Conservation (phyloP, 768 basidiomycete species). For the Macrolepiota dolichaula region DNA sequence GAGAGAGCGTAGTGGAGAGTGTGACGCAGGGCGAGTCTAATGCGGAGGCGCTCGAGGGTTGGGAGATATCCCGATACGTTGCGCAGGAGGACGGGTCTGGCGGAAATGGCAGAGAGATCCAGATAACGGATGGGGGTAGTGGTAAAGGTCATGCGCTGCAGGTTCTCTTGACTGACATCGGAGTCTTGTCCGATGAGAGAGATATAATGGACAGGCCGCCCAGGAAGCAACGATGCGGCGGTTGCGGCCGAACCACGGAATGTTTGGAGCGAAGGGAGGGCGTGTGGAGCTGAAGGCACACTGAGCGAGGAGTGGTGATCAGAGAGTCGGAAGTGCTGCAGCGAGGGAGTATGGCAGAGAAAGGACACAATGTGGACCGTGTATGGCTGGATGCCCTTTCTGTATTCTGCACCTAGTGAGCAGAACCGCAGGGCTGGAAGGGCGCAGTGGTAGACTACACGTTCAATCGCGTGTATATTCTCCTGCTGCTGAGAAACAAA, state of each 20-base stretch:
- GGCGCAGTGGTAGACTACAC: constrained; percentile 32
- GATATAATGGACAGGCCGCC: constrained; percentile 54
- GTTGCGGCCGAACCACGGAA: constrained; percentile 60
- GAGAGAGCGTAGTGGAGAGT: constrained; percentile 62
- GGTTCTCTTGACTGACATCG: constrained; percentile 49
- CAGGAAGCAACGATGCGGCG: constrained; percentile 59
- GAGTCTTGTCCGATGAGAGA: constrained; percentile 55
- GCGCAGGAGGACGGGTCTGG: constrained; percentile 53
- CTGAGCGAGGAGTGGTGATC: constrained; percentile 40
- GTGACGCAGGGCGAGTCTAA: constrained; percentile 60
- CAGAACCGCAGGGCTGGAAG: constrained; percentile 39
- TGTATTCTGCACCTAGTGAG: constrained; percentile 44
- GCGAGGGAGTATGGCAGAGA: constrained; percentile 34
- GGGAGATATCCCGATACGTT: constrained; percentile 51
- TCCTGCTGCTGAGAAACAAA: constrained; percentile 19
- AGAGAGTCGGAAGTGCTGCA: constrained; percentile 45
- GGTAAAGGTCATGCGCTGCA: constrained; percentile 46
- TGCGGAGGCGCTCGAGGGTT: constrained; percentile 46
- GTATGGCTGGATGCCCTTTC: constrained; percentile 40
- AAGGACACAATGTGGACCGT: constrained; percentile 37
- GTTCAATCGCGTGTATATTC: constrained; percentile 43
- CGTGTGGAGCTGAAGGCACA: constrained; percentile 30
- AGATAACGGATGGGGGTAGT: constrained; percentile 47
- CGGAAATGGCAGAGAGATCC: constrained; percentile 59
- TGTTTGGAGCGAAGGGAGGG: constrained; percentile 45